Evolutionary conservation across 2,329 filamentous ascomycete genomes (phyloP).

Genomic region (Mollisiaceae sp.): DNA sequence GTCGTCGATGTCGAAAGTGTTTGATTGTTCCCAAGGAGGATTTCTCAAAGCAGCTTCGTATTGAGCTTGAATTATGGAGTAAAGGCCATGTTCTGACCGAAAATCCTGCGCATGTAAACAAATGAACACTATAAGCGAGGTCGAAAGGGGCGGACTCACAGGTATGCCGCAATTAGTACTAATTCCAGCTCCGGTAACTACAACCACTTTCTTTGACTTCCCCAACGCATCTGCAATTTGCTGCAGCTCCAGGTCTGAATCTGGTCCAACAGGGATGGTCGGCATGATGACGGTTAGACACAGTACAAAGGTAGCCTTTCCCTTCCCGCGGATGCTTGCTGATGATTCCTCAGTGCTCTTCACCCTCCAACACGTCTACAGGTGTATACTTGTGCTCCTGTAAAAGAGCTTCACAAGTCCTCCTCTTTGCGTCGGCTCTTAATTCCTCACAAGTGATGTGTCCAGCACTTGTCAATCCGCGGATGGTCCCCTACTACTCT

Average conservation of each 20-base stretch:
- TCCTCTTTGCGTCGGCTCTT: background rate
- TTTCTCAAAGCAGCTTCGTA: constrained; percentile 58
- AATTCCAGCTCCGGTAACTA: constrained; percentile 75
- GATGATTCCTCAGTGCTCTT: background rate
- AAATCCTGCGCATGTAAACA: constrained; percentile 60
- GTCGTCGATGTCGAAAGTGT: constrained; percentile 42
- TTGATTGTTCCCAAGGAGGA: constrained; percentile 42
- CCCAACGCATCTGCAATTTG: constrained; percentile 67
- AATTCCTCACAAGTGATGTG: background rate
- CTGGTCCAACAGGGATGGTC: constrained; percentile 38
- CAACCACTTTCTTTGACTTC: constrained; percentile 71
- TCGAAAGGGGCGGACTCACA: constrained; percentile 49
- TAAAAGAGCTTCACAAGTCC: background rate
- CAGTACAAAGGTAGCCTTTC: background rate
- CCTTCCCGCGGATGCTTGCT: background rate
- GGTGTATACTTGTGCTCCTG: no score
- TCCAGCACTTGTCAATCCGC: background rate
- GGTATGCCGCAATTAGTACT: constrained; percentile 79
- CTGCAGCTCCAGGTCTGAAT: constrained; percentile 52
- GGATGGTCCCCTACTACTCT: background rate
- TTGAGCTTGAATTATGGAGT: constrained; percentile 72
- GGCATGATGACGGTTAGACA: constrained; percentile 37
- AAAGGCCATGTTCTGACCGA: constrained; percentile 73
- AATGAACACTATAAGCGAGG: background rate
- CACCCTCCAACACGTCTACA: background rate